Base-by-base conservation (phyloP, 108 stramenopile genomes). In the Conticribra weissflogii region DNA sequence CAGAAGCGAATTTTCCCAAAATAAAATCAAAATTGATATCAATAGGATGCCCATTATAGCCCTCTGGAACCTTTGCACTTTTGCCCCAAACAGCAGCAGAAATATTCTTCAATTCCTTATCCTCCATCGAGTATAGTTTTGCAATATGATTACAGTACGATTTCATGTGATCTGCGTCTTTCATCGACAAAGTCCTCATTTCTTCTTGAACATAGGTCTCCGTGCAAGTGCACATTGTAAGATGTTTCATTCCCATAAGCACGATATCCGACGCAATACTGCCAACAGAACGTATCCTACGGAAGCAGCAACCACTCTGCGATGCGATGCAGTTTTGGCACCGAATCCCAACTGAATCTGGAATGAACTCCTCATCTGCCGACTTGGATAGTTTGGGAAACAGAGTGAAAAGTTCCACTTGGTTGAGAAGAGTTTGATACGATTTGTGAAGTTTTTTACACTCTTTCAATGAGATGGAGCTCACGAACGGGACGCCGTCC, bases 271-370 rank as follows among this genome's bases (percentile, higher is more conserved):
- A 50, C 4, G 46, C 46, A 33, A 70, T 29, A 17, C 18, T 52
- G 32, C 34, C 21, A n/a, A 52, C 34, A 4, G 69, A 70, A 23
- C 59, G 50, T 8, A 70, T 23, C 24, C 48, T 70, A 18, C 57
- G 51, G 24, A 70, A 70, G 15, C 59, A 70, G 17, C 69, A 70
- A 15, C 69, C 69, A 41, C 58, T 36, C 31, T 51, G 50, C 31
- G 57, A 56, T 17, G 69, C 59, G 27, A 59, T 34, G 33, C 69
- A 70, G n/a, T 53, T 53, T 25, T 58, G 69, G 47, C 69, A 70
- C 2, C 69, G 50, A 14, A 70, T 24, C 30, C 69, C 69, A 16
- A 70, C 50, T 5, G 59, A 70, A 33, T 19, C 27, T 33, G 63
- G 30, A 32, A 30, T n/a, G 9, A 30, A 47, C 16, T 49, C 33